Percentiles rank a stretch among this genome's conserved stretches.
phyloP scores from a whole-genome alignment of 257 asterid genomes.

The Plantago major region DNA sequence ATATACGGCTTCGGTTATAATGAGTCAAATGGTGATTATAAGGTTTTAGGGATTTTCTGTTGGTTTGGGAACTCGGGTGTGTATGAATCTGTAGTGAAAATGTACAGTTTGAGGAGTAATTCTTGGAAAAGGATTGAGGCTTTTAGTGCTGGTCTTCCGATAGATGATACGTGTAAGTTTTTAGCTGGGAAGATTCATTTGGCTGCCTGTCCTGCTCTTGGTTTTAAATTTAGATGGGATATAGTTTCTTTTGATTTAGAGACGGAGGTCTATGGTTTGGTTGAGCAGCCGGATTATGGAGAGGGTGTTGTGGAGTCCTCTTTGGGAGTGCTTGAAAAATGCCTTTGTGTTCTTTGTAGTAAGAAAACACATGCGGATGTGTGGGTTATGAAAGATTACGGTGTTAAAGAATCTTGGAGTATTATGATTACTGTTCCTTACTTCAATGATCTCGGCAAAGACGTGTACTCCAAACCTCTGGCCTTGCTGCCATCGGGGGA shows the following conservation, averaged over 20 bases:
- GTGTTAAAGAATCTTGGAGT: conserved; percentile 40
- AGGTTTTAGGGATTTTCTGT: conserved; percentile 39
- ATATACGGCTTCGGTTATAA: conserved; percentile 42
- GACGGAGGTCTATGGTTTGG: conserved; percentile 31
- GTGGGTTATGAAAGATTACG: conserved; percentile 54
- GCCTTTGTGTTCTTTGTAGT: conserved; percentile 30
- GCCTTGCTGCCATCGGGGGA: conserved; percentile 31
- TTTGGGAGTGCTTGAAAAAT: conserved; percentile 35
- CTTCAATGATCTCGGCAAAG: conserved; percentile 4
- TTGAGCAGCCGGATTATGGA: conserved; percentile 35
- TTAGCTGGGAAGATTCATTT: conserved; percentile 49
- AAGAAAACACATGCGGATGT: conserved; percentile 20
- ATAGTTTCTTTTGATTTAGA: conserved; percentile 39
- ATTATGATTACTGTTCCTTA: conserved; percentile 33
- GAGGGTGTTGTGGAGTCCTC: conserved; percentile 17
- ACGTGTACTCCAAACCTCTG: conserved; percentile 23
- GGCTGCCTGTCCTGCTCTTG: conserved; percentile 10
- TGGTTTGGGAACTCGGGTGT: conserved; percentile 8
- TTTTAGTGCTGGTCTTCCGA: conserved; percentile 29
- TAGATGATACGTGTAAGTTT: conserved; percentile 27
- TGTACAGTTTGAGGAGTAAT: conserved; percentile 37
- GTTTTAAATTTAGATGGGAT: conserved; percentile 15
- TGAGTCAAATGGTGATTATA: conserved; percentile 39
- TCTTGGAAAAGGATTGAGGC: conserved; percentile 42
- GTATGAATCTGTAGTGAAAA: conserved; percentile 23